phyloP scores from a whole-genome alignment of 176 grass and related monocot species.

The Chloris gayana region DNA sequence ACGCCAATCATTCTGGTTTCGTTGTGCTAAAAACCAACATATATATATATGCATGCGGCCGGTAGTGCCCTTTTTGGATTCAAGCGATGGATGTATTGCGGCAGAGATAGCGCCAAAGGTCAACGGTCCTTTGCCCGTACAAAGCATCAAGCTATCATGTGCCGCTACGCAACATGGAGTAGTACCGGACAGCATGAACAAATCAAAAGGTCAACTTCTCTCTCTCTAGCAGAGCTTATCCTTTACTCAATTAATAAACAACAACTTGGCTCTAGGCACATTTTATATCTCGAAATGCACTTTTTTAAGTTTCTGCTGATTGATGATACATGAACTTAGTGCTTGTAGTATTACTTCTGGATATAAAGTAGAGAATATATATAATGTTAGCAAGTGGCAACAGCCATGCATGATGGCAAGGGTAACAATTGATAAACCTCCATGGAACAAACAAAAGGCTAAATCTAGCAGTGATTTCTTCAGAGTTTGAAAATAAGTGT shows the following conservation, averaged over 20 bases:
- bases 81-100: not conserved
- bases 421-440: not conserved
- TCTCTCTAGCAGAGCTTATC: conserved; percentile 18
- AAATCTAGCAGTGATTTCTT: conserved; percentile 6
- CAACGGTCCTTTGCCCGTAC: conserved; percentile 48
- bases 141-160: conserved; percentile 7
- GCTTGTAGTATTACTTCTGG: not conserved
- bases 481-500: not conserved
- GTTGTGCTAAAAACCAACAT: not conserved
- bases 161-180: not conserved
- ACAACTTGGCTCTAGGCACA: not conserved
- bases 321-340: not conserved
- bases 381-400: not conserved
- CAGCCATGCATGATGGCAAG: not conserved
- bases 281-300: not conserved
- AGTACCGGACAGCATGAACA: not conserved
- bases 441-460: conserved; percentile 2
- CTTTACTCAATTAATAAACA: not conserved
- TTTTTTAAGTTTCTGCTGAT: not conserved
- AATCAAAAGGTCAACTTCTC: conserved; percentile 41
- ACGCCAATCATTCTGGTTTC: conserved; percentile 5
- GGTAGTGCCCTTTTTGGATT: conserved; percentile 5
- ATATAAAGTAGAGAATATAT: not conserved
- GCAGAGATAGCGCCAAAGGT: conserved; percentile 14
- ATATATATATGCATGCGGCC: not conserved